Conservation (phyloP, 345 rosid species). For the Sonneratia caseolaris region DNA sequence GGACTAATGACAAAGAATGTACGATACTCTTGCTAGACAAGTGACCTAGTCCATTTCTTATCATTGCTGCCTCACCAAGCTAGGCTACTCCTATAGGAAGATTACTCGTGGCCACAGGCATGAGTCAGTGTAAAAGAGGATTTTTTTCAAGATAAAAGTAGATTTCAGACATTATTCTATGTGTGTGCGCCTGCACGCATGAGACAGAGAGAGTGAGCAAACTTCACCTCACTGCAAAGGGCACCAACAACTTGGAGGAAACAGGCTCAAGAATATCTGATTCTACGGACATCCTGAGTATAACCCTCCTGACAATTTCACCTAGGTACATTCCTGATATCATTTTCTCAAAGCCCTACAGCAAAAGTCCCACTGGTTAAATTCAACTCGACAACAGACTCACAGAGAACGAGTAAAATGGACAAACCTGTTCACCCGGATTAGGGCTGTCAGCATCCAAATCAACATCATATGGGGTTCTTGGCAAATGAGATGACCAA, state of each 20-base stretch:
- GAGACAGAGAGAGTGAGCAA: neutral
- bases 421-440: slow-evolving; percentile 67
- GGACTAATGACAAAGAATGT: neutral
- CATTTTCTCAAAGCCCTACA: slow-evolving; percentile 97
- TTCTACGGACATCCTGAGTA: slow-evolving; percentile 64
- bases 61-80: neutral
- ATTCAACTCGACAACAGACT: neutral
- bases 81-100: neutral
- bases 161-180: neutral
- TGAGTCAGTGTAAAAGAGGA: neutral
- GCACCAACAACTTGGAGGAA: slow-evolving; percentile 36
- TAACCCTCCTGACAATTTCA: slow-evolving; percentile 87
- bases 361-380: slow-evolving; percentile 6
- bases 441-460: slow-evolving; percentile 79
- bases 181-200: too few species aligned
- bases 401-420: slow-evolving; percentile 7
- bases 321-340: slow-evolving; percentile 95
- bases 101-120: neutral
- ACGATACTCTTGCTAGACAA: neutral
- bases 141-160: neutral
- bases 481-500: slow-evolving; percentile 92
- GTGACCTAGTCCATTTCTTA: too few species aligned
- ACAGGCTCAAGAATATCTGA: slow-evolving; percentile 62
- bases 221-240: slow-evolving; percentile 51
- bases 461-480: slow-evolving; percentile 80